Evolutionary conservation across 192 early-diverging fungal genomes (phyloP).

Genomic region (Chytriomyces sp.): DNA sequence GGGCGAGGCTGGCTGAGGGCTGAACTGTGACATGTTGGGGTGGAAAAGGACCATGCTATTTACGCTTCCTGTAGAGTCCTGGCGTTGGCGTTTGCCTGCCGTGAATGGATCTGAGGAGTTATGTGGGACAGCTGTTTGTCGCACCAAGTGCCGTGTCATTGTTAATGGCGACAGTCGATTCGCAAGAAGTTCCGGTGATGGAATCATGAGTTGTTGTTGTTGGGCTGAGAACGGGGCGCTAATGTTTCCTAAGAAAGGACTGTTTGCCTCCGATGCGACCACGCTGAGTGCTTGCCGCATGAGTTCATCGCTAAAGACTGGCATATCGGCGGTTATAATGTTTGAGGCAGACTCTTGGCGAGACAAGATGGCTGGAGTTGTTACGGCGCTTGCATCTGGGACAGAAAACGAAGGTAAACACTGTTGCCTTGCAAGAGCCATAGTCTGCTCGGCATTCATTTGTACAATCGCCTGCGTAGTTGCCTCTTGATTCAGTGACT

Average conservation of each 20-base stretch:
- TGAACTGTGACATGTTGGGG: background rate
- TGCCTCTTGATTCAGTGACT: conserved; percentile 80
- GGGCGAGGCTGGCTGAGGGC: too few species aligned
- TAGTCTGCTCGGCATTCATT: conserved; percentile 35
- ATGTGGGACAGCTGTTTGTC: background rate
- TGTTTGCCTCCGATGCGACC: background rate
- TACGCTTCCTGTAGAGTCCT: background rate
- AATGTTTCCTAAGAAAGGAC: background rate
- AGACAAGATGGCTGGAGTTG: too few species aligned
- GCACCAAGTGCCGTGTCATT: conserved; percentile 12
- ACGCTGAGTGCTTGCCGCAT: background rate
- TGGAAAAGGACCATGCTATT: conserved; percentile 44
- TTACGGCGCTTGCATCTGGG: too few species aligned
- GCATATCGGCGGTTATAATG: conserved; percentile 26
- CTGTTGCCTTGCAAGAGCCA: conserved; percentile 57
- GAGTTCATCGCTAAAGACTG: background rate
- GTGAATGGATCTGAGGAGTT: background rate
- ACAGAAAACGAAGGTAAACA: too few species aligned
- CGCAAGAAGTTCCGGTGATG: background rate
- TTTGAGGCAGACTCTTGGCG: too few species aligned
- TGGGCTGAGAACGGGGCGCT: background rate
- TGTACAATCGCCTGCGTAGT: conserved; percentile 64
- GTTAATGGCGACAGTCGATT: background rate
- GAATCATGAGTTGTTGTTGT: background rate
- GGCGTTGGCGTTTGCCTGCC: background rate